Conservation (phyloP, 2,329 filamentous ascomycete species). For the Cladosporium cucumerinum region DNA sequence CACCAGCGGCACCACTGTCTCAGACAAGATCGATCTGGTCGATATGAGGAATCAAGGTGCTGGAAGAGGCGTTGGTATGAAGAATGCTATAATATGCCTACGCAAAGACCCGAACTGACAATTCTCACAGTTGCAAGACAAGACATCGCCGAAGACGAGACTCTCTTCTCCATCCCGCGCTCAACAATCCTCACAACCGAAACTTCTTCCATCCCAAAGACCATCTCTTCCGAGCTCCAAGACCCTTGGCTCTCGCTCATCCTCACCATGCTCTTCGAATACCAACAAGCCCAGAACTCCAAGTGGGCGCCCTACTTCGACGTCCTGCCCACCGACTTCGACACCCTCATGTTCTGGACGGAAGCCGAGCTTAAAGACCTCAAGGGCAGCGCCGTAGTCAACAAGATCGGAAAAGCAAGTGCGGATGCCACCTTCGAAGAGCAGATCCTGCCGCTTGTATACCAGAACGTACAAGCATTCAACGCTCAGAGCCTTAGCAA, state of each 20-base stretch:
- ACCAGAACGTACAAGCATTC: conserved; percentile 37
- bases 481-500: conserved; percentile 42
- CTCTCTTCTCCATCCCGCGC: conserved; percentile 77
- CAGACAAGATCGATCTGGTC: conserved; percentile 54
- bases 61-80: conserved; percentile 63
- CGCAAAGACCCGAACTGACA: conserved; percentile 5
- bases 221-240: conserved; percentile 34
- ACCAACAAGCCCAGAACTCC: conserved; percentile 57
- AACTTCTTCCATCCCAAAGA: conserved; percentile 64
- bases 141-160: conserved; percentile 70
- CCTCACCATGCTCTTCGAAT: conserved; percentile 76
- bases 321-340: conserved; percentile 68
- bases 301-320: conserved; percentile 75
- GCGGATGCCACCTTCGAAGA: conserved; percentile 68
- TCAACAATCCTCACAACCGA: conserved; percentile 66
- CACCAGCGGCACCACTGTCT: conserved; percentile 52
- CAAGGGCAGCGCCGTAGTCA: conserved; percentile 71
- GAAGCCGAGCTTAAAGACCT: conserved; percentile 66
- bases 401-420: conserved; percentile 70
- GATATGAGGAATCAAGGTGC: conserved; percentile 56
- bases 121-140: conserved; percentile 60
- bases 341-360: conserved; percentile 90
- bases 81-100: background rate
- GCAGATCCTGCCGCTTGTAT: conserved; percentile 54
- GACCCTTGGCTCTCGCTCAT: conserved; percentile 60